These are phyloP conservation scores for Myriosclerotinia curreyana DNA, from an alignment of 2,329 filamentous ascomycete genomes.

Conservation along the genomic window DNA sequence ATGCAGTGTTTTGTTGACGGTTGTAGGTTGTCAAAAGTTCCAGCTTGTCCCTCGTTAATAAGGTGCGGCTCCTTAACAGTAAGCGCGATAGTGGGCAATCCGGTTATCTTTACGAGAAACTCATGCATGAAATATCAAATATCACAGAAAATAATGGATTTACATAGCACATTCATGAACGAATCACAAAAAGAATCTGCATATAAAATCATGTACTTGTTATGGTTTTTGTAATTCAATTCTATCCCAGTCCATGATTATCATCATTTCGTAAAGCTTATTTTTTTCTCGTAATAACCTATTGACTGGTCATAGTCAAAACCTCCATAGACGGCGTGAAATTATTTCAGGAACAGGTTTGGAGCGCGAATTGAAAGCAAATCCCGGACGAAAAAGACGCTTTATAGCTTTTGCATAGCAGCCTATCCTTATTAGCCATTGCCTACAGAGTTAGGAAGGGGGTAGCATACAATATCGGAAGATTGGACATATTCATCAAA, in stretches of 20 bases:
- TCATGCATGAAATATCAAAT: too few species aligned
- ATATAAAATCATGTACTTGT: constrained; percentile 18
- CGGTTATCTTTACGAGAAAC: not conserved
- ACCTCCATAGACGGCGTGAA: constrained; percentile 30
- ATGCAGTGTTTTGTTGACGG: not conserved
- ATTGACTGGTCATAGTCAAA: constrained; percentile 23
- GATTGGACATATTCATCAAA: constrained; percentile 97
- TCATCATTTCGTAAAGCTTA: constrained; percentile 32
- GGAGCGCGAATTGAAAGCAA: constrained; percentile 22
- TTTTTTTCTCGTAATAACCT: constrained; percentile 21
- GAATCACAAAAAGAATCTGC: constrained; percentile 6
- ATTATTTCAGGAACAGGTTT: constrained; percentile 32
- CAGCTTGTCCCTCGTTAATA: constrained; percentile 17
- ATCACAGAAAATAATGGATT: not conserved
- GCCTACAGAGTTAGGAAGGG: not conserved
- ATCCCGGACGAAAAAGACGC: constrained; percentile 29
- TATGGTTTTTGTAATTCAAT: constrained; percentile 32
- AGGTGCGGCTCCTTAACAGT: constrained; percentile 20
- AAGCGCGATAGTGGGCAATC: constrained; percentile 20
- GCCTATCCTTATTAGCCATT: constrained; percentile 42
- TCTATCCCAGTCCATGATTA: constrained; percentile 35
- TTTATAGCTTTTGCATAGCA: constrained; percentile 91
- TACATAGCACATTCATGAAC: constrained; percentile 3
- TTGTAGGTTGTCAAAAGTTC: constrained; percentile 3
- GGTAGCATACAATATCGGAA: constrained; percentile 66